Evolutionary conservation across 768 basidiomycete genomes (phyloP).

Genomic region (Phallus indusiatus): DNA sequence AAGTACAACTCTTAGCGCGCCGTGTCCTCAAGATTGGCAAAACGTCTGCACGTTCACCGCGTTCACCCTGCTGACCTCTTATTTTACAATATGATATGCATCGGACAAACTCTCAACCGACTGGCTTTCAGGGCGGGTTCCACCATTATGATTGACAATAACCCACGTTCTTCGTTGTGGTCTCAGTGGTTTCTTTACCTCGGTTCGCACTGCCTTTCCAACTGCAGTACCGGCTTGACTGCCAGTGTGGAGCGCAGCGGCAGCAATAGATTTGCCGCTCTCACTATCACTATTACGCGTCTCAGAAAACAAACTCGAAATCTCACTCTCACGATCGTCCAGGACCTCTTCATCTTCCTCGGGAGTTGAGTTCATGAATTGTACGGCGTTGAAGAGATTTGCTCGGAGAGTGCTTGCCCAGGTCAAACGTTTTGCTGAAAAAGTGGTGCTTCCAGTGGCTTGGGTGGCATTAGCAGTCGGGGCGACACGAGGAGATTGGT

Average conservation of each 20-base stretch:
- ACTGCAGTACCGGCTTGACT: no score
- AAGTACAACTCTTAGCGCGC: no score
- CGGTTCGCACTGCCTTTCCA: not conserved
- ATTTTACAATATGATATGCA: no score
- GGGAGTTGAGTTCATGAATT: not conserved
- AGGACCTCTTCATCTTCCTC: not conserved
- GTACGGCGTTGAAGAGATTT: not conserved
- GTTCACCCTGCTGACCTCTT: no score
- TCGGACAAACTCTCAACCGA: not conserved
- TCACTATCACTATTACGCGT: not conserved
- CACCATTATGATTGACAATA: not conserved
- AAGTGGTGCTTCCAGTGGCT: not conserved
- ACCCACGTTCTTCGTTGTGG: not conserved
- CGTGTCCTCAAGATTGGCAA: no score
- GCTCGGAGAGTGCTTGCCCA: not conserved
- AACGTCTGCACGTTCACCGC: no score
- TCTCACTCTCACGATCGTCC: not conserved
- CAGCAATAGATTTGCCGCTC: not conserved
- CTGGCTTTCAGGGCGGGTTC: not conserved
- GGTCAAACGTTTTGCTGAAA: not conserved
- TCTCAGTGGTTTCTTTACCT: not conserved
- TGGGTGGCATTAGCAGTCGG: no score
- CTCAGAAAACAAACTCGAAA: not conserved
- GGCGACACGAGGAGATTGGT: no score
- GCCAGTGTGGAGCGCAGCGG: no score